Conservation (phyloP, 768 basidiomycete species). For the Podaxis sp. region DNA sequence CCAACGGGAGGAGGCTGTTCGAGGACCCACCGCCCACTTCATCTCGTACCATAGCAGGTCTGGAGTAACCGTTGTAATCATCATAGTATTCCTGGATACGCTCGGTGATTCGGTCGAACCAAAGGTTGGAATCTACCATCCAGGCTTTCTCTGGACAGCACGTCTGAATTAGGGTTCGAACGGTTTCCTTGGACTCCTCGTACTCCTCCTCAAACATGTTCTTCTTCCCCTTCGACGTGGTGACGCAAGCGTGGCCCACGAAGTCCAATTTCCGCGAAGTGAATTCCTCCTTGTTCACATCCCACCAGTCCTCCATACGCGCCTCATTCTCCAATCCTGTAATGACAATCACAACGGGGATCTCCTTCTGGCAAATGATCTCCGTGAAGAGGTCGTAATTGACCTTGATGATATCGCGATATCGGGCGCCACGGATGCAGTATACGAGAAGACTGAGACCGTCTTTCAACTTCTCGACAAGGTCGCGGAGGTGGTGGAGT, state of each 20-base stretch:
- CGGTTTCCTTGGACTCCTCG: slow-evolving; percentile 12
- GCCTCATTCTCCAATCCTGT: slow-evolving; percentile 16
- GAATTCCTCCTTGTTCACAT: slow-evolving; percentile 12
- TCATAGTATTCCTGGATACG: slow-evolving; percentile 6
- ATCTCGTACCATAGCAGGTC: neutral
- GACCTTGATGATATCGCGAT: slow-evolving; percentile 14
- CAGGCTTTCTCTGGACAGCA: neutral
- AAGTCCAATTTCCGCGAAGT: slow-evolving; percentile 3
- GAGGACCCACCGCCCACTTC: neutral
- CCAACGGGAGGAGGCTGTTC: neutral
- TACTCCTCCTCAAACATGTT: slow-evolving; percentile 21
- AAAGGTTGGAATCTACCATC: neutral
- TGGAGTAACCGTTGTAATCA: slow-evolving; percentile 1
- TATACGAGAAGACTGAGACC: slow-evolving; percentile 42
- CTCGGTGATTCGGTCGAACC: neutral
- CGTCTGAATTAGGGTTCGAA: slow-evolving; percentile 6
- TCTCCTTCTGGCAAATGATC: slow-evolving; percentile 8
- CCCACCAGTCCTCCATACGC: slow-evolving; percentile 17
- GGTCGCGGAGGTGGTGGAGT: slow-evolving; percentile 22
- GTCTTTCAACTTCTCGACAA: slow-evolving; percentile 34
- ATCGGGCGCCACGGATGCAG: slow-evolving; percentile 20
- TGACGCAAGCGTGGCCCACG: slow-evolving; percentile 15
- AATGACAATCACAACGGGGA: slow-evolving; percentile 14
- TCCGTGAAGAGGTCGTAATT: slow-evolving; percentile 16
- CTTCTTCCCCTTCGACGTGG: slow-evolving; percentile 30